Evolutionary conservation across 805 yeast species (phyloP), one percentile per base, ranked within the genome.

Genomic region (Candida tallmaniae): DNA sequence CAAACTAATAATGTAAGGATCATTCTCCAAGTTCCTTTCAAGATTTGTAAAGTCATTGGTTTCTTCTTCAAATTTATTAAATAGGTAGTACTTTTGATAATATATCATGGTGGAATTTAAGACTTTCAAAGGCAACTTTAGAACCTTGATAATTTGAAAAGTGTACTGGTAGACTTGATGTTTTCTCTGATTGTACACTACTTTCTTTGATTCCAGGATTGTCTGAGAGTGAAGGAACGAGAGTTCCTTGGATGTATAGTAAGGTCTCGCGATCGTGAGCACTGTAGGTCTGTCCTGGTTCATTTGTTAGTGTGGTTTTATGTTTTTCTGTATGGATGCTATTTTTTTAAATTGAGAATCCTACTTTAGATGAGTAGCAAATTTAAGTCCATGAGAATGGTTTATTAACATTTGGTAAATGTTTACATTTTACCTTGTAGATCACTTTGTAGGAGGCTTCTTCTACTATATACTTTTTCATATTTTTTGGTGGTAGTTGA

Each of bases 71-170:
- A 80, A 80, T 40, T 60, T 59, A 50, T 83, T 82, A 55, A 80
- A 78, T 11, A 87, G 62, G 47, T 74, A 79, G 47, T 70, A 82
- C 31, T 87, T 62, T 46, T 87, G 95, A 50, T 79, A 82, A 44
- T 78, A 78, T 41, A 76, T 72, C 75, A 83, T 76, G 3, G 93
- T 70, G 7, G 84, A 72, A 40, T 80, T 81, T 29, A 87, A 59
- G 2, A 85, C 79, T 31, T 80, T 66, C 14, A 82, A 60, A 0
- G 96, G 96, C 40, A 82, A 74, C 48, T 78, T 78, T 49, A 83
- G 55, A 2, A 60, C 55, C 19, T 67, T 66, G 19, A 78, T 68
- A 3, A 81, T 52, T 39, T 72, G 76, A 41, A 74, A 69, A 21
- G 80, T 48, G 44, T 75, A 74, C 36, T 70, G 73, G 37, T 77